A percentile compares a stretch with the other conserved stretches of the same genome.
phyloP scores from a whole-genome alignment of 2,329 filamentous ascomycete genomes.

The Echinosphaeria canescens region DNA sequence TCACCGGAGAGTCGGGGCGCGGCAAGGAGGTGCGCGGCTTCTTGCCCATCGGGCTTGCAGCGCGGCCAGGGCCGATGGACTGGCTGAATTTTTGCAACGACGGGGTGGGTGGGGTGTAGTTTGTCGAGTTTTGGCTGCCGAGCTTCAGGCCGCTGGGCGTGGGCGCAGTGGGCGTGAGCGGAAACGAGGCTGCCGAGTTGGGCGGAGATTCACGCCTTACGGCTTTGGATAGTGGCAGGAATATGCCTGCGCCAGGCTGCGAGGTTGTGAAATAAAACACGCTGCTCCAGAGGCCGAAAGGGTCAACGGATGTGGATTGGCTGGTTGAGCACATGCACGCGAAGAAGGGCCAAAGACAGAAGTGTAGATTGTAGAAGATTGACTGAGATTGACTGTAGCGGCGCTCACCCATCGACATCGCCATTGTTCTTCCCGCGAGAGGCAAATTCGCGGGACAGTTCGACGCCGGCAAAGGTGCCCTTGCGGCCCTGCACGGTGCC shows the following conservation, averaged over 20 bases:
- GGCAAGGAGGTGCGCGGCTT: constrained; percentile 45
- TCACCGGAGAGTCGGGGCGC: constrained; percentile 70
- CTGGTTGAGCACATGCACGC: no score
- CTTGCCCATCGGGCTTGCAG: constrained; percentile 51
- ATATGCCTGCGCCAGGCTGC: constrained; percentile 70
- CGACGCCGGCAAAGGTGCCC: constrained; percentile 80
- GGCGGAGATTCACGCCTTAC: constrained; percentile 39
- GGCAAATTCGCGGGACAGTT: constrained; percentile 65
- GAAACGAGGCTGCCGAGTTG: constrained; percentile 25
- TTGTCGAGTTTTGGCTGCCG: constrained; percentile 32
- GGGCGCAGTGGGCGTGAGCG: constrained; percentile 41
- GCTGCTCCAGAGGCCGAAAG: constrained; percentile 13
- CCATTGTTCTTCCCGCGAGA: constrained; percentile 82
- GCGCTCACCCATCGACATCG: constrained; percentile 76
- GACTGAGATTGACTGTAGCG: background rate
- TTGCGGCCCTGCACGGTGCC: constrained; percentile 76
- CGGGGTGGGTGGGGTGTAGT: constrained; percentile 41
- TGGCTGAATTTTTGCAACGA: constrained; percentile 67
- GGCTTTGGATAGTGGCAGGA: constrained; percentile 70
- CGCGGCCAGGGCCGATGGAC: constrained; percentile 57
- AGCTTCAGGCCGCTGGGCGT: constrained; percentile 29
- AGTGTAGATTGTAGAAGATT: no score
- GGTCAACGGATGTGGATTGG: no score
- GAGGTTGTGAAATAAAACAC: constrained; percentile 65
- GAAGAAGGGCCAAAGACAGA: no score